Base-by-base conservation (phyloP, 768 basidiomycete genomes). In the Amanita polypyramis region DNA sequence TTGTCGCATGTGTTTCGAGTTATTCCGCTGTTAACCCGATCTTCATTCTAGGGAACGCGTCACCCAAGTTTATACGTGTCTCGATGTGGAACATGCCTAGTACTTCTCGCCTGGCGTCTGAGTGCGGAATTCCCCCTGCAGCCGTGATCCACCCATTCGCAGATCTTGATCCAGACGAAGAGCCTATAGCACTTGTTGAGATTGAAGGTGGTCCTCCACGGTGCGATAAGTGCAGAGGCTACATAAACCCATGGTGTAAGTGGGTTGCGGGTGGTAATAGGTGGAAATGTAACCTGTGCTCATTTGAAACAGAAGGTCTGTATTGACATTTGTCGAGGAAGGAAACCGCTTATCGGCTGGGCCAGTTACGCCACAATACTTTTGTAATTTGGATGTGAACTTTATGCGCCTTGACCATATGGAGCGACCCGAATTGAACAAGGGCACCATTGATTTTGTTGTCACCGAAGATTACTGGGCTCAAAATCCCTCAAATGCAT, bases 221-320 rank as follows among this genome's bases (percentile, higher is more conserved):
- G 27, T 99, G 96, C 57, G 76, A 72, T 38, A 70, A 76, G 29
- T 99, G 96, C 63, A 74, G 89, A 54, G 89, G 75, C 0, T 99
- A 98, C 62, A 72, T 99, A 56, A 98, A 97, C 59, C 86, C 93
- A 0, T 98, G 92, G 92, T 91, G 85, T 62, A 69, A 69, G 20
- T 99, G 90, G 81, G 66, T 76, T 15, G 75, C 84, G 7, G 87
- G 87, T 2, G 96, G 96, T 4, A 73, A 75, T 50, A 79, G 73
- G 54, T 99, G 94, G 90, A 80, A 74, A 56, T 99, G 96, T 62
- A 98, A 98, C 70, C 61, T 99, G 12, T 99, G 96, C 65, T 65
- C 70, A 2, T 76, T 81, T 54, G 79, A 85, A 58, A 91, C 87
- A n/a, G 74, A 80, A 69, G 93, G 95, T 94, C 54, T 55, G 83